These are phyloP conservation scores for Boletus rubroflammeus DNA, from an alignment of 768 basidiomycete genomes.

Conservation along the genomic window DNA sequence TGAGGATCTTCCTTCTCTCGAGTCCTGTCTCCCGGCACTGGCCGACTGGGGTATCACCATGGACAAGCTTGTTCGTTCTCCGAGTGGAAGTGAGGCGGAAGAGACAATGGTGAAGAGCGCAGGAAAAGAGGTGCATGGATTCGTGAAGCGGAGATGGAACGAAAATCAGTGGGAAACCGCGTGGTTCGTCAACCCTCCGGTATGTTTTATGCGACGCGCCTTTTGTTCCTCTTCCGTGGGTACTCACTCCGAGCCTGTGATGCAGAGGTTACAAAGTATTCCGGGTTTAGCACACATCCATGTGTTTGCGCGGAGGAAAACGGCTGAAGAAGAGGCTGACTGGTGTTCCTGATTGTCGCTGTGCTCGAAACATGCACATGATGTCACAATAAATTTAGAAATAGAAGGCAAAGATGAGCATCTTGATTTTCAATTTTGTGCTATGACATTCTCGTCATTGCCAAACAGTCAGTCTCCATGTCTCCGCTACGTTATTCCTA, in stretches of 20 bases:
- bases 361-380: neutral
- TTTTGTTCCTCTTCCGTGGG: neutral
- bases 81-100: conserved; percentile 50
- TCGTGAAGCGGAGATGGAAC: conserved; percentile 63
- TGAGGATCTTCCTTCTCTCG: conserved; percentile 58
- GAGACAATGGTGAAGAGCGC: conserved; percentile 47
- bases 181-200: conserved; percentile 89
- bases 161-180: conserved; percentile 84
- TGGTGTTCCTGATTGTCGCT: conserved; percentile 13
- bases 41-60: conserved; percentile 69
- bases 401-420: conserved; percentile 6
- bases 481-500: no score
- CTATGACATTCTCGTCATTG: neutral
- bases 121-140: conserved; percentile 57
- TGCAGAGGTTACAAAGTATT: conserved; percentile 77
- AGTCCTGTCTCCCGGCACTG: conserved; percentile 55
- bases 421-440: neutral
- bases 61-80: conserved; percentile 54
- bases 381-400: neutral
- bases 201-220: conserved; percentile 34
- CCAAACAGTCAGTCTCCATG: neutral
- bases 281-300: conserved; percentile 82
- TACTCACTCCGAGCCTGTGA: neutral
- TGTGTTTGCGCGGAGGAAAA: conserved; percentile 69
- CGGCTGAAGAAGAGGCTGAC: conserved; percentile 16